phyloP scores from a whole-genome alignment of 2,329 filamentous ascomycete species.

The Claviceps paspali region DNA sequence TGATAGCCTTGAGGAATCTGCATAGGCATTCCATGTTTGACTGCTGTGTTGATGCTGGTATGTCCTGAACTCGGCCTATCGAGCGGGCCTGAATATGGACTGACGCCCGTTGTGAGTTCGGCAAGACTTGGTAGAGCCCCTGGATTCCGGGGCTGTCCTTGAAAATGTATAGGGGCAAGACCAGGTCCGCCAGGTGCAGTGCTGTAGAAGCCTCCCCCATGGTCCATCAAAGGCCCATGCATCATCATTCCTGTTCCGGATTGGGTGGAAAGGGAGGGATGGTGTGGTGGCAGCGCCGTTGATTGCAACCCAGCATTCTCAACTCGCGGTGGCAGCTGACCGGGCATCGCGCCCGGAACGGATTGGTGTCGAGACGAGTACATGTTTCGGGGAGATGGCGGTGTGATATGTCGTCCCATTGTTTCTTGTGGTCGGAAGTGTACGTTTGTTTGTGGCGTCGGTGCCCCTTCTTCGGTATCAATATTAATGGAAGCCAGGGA shows the following conservation, averaged over 20 bases:
- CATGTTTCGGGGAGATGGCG: conserved; percentile 23
- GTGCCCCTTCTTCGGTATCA: conserved; percentile 25
- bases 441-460: conserved; percentile 23
- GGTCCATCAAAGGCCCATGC: conserved; percentile 14
- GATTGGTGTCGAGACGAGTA: conserved; percentile 24
- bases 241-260: conserved; percentile 7
- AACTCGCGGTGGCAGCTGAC: conserved; percentile 17
- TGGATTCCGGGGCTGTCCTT: conserved; percentile 22
- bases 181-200: conserved; percentile 24
- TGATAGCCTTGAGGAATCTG: conserved; percentile 19
- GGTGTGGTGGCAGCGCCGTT: background rate
- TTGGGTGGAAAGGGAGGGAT: too few relatives aligned
- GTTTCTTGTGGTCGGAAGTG: conserved; percentile 33
- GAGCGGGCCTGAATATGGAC: conserved; percentile 40
- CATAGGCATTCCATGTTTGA: conserved; percentile 19
- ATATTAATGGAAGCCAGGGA: conserved; percentile 44
- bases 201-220: conserved; percentile 18
- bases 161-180: conserved; percentile 38
- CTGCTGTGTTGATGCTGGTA: conserved; percentile 14
- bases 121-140: conserved; percentile 43
- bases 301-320: conserved; percentile 9
- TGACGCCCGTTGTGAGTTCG: conserved; percentile 49
- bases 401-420: conserved; percentile 26
- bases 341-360: conserved; percentile 17
- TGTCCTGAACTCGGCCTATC: conserved; percentile 18